Evolutionary conservation across 768 basidiomycete species (phyloP), one percentile per base, ranked within the genome.

Genomic region (Suillus sp.): DNA sequence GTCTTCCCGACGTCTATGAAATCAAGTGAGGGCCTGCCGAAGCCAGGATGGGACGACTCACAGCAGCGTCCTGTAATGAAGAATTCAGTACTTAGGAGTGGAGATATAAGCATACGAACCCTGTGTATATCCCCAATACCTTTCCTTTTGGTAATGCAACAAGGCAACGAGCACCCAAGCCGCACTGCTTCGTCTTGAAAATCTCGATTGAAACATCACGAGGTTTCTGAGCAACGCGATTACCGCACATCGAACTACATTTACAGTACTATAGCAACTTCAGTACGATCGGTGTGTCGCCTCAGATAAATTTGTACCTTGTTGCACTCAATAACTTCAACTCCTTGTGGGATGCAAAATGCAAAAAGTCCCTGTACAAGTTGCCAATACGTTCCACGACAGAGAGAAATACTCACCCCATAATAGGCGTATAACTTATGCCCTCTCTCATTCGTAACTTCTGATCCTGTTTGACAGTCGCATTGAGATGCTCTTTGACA

Each of bases 291-390:
- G 25, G 10, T n/a, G 30, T 50, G 62, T 16, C 14, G 47, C 30
- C n/a, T 35, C 2, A 38, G 22, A 4, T 40, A 16, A 43, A 35
- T 9, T 48, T 78, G 55, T 68, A 86, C 89, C 70, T 80, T 75
- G 65, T 89, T 91, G 64, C 89, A 91, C 70, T 91, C 89, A 6
- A 89, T 79, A 13, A 88, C 84, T 54, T 86, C 84, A 0, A 74
- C 68, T 0, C 84, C 84, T 16, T 70, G 75, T 30, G 71, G 73
- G 1, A 77, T 60, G 11, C 76, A 72, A 67, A 86, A 84, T 2
- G 73, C 72, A 67, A 84, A 87, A 8, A 84, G 69, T 22, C 84
- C 81, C 88, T 89, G 55, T 10, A 48, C 25, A 43, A 7, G 59
- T 32, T 30, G 53, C 66, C 14, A 71, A 55, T 8, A 50, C 20